These are phyloP conservation scores for Colletotrichum destructivum DNA, from an alignment of 2,329 filamentous ascomycete genomes.

Conservation along the genomic window DNA sequence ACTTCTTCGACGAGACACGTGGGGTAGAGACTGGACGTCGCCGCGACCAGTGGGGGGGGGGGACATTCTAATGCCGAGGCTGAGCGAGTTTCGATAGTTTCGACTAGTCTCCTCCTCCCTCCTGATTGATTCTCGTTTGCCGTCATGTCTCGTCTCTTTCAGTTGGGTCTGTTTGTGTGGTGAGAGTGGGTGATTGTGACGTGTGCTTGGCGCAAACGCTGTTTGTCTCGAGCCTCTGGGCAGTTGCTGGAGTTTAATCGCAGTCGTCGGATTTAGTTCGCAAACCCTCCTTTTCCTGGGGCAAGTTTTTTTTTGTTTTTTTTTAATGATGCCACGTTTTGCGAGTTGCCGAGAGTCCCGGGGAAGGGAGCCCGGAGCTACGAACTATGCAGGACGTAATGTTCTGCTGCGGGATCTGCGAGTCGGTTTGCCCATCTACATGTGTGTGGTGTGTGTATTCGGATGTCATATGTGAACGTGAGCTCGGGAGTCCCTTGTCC, in stretches of 20 bases:
- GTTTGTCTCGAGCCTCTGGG: neutral
- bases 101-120: neutral
- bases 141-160: neutral
- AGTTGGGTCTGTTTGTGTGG: neutral
- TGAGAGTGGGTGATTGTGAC: neutral
- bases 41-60: neutral
- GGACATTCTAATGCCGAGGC: slow-evolving; percentile 1
- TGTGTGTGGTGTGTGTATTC: too few species aligned
- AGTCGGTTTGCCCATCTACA: neutral
- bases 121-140: neutral
- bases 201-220: slow-evolving; percentile 1
- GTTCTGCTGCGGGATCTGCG: neutral
- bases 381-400: neutral
- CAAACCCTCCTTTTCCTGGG: neutral
- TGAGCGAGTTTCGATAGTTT: slow-evolving; percentile 32
- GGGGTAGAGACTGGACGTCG: slow-evolving; percentile 19
- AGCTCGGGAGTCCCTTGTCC: too few species aligned
- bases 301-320: neutral
- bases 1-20: slow-evolving; percentile 5
- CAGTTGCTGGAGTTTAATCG: slow-evolving; percentile 2
- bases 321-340: too few species aligned
- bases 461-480: too few species aligned
- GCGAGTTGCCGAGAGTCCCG: slow-evolving; percentile 3
- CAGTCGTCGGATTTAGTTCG: neutral
- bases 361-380: neutral